phyloP scores from a whole-genome alignment of 2,329 filamentous ascomycete genomes.

The Venturiaceae sp. region DNA sequence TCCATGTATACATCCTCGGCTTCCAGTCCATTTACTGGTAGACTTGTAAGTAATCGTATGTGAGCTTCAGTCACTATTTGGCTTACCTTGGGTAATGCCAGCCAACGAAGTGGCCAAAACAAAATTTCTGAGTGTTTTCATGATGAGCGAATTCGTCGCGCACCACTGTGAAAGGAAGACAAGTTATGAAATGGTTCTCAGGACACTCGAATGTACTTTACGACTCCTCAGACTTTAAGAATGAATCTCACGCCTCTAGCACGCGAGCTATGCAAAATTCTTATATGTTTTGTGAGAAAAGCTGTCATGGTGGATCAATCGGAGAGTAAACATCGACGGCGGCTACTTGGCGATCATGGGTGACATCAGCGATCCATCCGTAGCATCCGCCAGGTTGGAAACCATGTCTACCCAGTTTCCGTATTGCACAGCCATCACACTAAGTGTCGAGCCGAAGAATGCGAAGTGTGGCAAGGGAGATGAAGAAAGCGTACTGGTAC shows the following conservation, averaged over 20 bases:
- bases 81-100: background rate
- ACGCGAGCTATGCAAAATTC: background rate
- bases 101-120: background rate
- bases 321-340: too few relatives aligned
- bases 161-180: too few relatives aligned
- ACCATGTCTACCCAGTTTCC: background rate
- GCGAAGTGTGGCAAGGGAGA: background rate
- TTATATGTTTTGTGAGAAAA: background rate
- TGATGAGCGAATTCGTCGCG: background rate
- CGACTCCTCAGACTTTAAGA: too few relatives aligned
- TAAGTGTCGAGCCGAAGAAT: background rate
- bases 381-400: background rate
- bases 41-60: background rate
- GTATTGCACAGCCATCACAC: background rate
- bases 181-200: too few relatives aligned
- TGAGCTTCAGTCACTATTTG: background rate
- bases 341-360: background rate
- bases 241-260: background rate
- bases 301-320: background rate
- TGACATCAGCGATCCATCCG: background rate
- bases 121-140: background rate
- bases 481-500: background rate
- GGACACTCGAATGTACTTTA: too few relatives aligned
- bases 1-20: background rate
- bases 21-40: background rate